A percentile compares a stretch with the other conserved stretches of the same genome.
Evolutionary conservation across 2,329 filamentous ascomycete species (phyloP).

Genomic region (Fusarium papillatum): DNA sequence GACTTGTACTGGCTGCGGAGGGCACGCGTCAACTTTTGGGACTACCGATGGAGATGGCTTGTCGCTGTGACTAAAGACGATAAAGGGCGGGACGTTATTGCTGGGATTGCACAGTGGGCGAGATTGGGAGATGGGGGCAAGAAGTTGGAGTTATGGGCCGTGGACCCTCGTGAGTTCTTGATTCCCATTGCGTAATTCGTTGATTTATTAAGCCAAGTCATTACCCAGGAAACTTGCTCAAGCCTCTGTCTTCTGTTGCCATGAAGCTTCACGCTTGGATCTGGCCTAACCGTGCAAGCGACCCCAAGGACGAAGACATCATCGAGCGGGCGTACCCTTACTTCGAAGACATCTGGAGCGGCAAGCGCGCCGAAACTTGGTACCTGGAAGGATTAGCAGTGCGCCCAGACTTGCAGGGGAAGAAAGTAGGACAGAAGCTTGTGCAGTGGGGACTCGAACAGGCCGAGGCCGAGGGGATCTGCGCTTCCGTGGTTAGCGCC

Average conservation of each 20-base stretch:
- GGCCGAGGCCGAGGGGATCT: conserved; percentile 52
- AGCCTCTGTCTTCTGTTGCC: conserved; percentile 22
- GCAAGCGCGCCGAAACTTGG: conserved; percentile 45
- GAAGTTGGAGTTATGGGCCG: conserved; percentile 14
- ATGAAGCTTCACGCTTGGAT: conserved; percentile 26
- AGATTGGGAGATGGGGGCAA: conserved; percentile 31
- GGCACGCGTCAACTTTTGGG: conserved; percentile 44
- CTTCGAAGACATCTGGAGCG: conserved; percentile 35
- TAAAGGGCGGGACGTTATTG: conserved; percentile 21
- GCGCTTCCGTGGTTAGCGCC: conserved; percentile 54
- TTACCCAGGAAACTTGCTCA: conserved; percentile 32
- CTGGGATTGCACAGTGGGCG: conserved; percentile 37
- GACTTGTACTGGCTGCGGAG: conserved; percentile 47
- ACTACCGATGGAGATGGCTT: conserved; percentile 44
- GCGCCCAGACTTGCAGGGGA: conserved; percentile 54
- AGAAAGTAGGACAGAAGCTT: conserved; percentile 52
- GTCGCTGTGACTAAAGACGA: conserved; percentile 42
- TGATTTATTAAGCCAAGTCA: neutral
- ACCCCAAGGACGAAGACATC: conserved; percentile 26
- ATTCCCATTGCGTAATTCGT: neutral
- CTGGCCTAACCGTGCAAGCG: conserved; percentile 23
- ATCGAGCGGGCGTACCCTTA: conserved; percentile 31
- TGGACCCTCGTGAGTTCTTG: conserved; percentile 33
- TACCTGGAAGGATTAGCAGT: conserved; percentile 54
- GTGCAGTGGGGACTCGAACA: conserved; percentile 56